Base-by-base conservation (phyloP, 2,329 filamentous ascomycete genomes). In the Fusarium fujikuroi region DNA sequence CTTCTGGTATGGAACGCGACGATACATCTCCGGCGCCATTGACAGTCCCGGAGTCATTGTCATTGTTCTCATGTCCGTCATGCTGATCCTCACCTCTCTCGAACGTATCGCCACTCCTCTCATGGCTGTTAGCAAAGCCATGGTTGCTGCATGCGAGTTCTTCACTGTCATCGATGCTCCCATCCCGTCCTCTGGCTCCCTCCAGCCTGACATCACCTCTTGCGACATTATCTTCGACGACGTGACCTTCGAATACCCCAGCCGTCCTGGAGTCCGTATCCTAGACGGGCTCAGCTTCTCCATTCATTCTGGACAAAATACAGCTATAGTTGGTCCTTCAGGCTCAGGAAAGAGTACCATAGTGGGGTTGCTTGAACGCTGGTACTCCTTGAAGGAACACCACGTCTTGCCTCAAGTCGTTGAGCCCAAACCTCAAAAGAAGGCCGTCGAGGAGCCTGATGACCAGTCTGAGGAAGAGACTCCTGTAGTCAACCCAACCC, bases 311-410 rank as follows among this genome's bases (percentile, higher is more conserved):
- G 89, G 90, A 7, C 89, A 91, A 71, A 86, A 89, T 4, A 92
- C 90, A 0, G 92, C 92, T 3, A 90, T 93, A 28, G 91, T 93
- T 16, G 92, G 92, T 0, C 87, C 90, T 1, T 92, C 90, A 2
- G 92, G 92, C 0, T 89, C 87, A 5, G 92, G 92, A 0, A 94
- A 93, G 78, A 92, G 89, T 58, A 93, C 92, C 0, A 88, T 93
- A 16, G 87, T 93, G 0, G 90, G 89, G 0, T 80, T 93, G 5
- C 80, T 93, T 6, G 90, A 93, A 76, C 84, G 91, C 11, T 93
- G 91, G 90, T 93, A 93, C 72, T 75, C 69, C 7, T 32, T 77
- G n/a, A 72, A n/a, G 12, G 37, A 69, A 4, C 71, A 75, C 2
- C 60, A 69, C 2, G 32, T 69, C 1, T n/a, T 77, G 1, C 75